Percentiles rank a stretch among this genome's conserved stretches.
Conservation (phyloP, 306 rosid genomes). For the Crataegus laevigata region DNA sequence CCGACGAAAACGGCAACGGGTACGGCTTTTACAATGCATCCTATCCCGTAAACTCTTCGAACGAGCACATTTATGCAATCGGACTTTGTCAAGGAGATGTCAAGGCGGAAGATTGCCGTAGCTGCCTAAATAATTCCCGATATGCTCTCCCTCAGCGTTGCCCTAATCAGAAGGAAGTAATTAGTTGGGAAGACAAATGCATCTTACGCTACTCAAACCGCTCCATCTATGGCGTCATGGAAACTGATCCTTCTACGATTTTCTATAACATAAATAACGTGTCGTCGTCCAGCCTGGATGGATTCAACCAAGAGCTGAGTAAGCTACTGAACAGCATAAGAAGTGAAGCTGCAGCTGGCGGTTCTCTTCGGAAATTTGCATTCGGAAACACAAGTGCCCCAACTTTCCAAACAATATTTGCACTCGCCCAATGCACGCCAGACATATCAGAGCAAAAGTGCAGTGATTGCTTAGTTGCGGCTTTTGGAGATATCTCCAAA, state of each 20-base stretch:
- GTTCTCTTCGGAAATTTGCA: conserved; percentile 11
- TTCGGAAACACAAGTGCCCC: not conserved
- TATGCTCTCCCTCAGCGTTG: not conserved
- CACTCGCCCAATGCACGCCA: conserved; percentile 19
- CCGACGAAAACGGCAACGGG: not conserved
- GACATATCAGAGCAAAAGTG: conserved; percentile 17
- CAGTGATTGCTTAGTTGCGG: not conserved
- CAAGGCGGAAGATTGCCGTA: not conserved
- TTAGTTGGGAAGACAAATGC: not conserved
- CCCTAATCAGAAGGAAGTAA: not conserved
- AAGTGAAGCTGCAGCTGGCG: not conserved
- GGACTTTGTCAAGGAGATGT: not conserved
- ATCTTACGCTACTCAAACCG: not conserved
- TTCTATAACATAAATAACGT: not conserved
- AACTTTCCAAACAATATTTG: not conserved
- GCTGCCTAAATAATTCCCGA: not conserved
- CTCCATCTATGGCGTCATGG: not conserved
- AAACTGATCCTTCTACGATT: rapidly evolving
- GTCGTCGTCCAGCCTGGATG: not conserved
- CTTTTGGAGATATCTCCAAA: not conserved
- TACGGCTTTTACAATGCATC: not conserved
- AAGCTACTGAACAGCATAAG: not conserved
- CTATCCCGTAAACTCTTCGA: not conserved
- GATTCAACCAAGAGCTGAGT: not conserved
- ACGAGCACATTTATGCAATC: not conserved